These are phyloP conservation scores for Pholiota molesta DNA, from an alignment of 768 basidiomycete species.

Conservation along the genomic window DNA sequence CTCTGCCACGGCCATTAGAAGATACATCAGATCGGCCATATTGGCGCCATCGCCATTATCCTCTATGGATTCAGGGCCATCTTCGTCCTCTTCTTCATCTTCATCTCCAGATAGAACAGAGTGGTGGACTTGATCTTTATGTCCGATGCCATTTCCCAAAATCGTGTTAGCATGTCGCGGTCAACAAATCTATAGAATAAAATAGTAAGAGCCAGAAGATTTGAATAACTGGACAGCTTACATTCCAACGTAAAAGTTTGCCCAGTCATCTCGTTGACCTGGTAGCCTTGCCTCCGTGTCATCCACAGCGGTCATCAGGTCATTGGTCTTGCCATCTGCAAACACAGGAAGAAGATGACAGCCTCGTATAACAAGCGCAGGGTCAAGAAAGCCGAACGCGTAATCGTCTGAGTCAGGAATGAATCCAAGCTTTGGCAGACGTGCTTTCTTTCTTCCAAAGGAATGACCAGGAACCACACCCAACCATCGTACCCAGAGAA, in stretches of 20 bases:
- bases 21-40: too few relatives aligned
- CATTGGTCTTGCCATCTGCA: constrained; percentile 19
- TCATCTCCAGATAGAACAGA: too few relatives aligned
- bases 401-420: constrained; percentile 21
- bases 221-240: constrained; percentile 19
- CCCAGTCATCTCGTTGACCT: constrained; percentile 21
- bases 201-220: too few relatives aligned
- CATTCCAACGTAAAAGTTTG: constrained; percentile 40
- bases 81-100: too few relatives aligned
- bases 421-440: constrained; percentile 43
- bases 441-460: constrained; percentile 29
- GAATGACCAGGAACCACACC: constrained; percentile 26
- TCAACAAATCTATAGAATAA: background rate
- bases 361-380: constrained; percentile 31
- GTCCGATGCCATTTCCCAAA: background rate
- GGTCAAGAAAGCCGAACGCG: constrained; percentile 39
- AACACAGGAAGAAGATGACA: constrained; percentile 38
- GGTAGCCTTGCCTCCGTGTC: constrained; percentile 4
- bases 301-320: background rate
- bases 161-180: background rate
- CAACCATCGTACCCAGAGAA: constrained; percentile 47
- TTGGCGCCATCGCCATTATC: too few relatives aligned
- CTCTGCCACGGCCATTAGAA: too few relatives aligned
- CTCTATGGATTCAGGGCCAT: too few relatives aligned
- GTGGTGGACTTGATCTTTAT: background rate